A percentile compares a stretch with the other conserved stretches of the same genome.
Evolutionary conservation across 805 yeast species (phyloP).

Genomic region (Debaryomyces castellii): DNA sequence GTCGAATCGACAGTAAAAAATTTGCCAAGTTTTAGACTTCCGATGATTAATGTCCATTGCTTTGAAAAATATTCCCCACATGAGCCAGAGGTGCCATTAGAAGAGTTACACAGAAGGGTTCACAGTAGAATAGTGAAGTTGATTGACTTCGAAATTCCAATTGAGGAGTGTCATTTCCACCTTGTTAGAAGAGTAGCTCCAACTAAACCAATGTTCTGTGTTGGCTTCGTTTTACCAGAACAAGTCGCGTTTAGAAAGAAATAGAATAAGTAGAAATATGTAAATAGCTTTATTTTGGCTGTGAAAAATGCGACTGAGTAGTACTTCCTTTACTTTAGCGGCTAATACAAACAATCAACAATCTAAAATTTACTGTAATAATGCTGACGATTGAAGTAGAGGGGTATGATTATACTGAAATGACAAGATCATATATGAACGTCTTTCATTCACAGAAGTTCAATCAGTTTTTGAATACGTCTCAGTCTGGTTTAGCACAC

Average conservation of each 20-base stretch:
- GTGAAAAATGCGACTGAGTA: background rate
- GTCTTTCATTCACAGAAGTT: constrained; percentile 28
- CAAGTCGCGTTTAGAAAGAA: constrained; percentile 53
- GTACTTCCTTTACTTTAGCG: background rate
- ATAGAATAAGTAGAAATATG: background rate
- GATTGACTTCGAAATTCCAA: constrained; percentile 47
- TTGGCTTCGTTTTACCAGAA: constrained; percentile 70
- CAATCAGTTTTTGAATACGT: constrained; percentile 46
- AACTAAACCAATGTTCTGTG: constrained; percentile 94
- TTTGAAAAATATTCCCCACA: constrained; percentile 83
- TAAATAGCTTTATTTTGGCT: background rate
- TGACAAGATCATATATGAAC: constrained; percentile 27
- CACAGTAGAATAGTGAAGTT: constrained; percentile 48
- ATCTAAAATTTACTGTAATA: background rate
- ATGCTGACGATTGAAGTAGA: constrained; percentile 20
- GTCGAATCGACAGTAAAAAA: constrained; percentile 31
- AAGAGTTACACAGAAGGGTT: constrained; percentile 67
- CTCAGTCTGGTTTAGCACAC: constrained; percentile 61
- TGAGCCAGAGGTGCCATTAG: constrained; percentile 68
- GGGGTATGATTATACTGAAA: constrained; percentile 21
- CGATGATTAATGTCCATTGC: constrained; percentile 84
- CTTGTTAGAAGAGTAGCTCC: constrained; percentile 94
- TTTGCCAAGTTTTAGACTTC: constrained; percentile 56
- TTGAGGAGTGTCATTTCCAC: constrained; percentile 61
- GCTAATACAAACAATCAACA: background rate